Percentiles rank a stretch among this genome's conserved stretches.
Conservation (phyloP, 2,329 filamentous ascomycete species). For the Leptographium flavum region DNA sequence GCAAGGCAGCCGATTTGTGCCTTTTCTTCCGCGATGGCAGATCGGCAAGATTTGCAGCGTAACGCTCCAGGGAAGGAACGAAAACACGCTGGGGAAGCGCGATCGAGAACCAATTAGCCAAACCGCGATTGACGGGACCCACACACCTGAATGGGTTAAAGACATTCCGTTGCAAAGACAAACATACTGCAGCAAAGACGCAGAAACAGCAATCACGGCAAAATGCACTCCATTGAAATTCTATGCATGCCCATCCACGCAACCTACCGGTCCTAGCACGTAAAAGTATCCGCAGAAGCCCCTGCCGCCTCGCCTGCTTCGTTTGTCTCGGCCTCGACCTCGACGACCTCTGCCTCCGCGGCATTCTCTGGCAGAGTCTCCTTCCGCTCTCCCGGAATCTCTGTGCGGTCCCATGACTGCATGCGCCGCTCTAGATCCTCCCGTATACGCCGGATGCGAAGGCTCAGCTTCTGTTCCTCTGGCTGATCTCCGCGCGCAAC, state of each 20-base stretch:
- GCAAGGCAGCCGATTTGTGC: too few species aligned
- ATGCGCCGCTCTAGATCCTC: conserved; percentile 5
- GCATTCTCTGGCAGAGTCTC: background rate
- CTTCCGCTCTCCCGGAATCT: background rate
- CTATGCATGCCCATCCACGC: too few species aligned
- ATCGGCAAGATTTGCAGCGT: too few species aligned
- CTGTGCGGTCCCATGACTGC: background rate
- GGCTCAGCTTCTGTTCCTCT: conserved; percentile 4
- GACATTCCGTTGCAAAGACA: too few species aligned
- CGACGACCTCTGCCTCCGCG: background rate
- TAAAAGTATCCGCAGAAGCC: too few species aligned
- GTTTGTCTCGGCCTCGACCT: too few species aligned
- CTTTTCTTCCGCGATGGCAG: too few species aligned
- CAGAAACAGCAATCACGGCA: too few species aligned
- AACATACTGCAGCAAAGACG: too few species aligned
- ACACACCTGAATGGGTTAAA: background rate
- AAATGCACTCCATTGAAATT: too few species aligned
- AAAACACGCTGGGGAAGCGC: conserved; percentile 4
- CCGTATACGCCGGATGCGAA: conserved; percentile 3
- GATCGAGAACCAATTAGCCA: conserved; percentile 2
- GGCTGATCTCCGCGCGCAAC: background rate
- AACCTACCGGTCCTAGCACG: too few species aligned
- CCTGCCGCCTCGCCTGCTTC: too few species aligned
- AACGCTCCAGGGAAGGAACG: background rate
- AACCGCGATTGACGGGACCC: background rate